phyloP scores from a whole-genome alignment of 192 early-diverging fungal species.

The Entophlyctis luteolus region DNA sequence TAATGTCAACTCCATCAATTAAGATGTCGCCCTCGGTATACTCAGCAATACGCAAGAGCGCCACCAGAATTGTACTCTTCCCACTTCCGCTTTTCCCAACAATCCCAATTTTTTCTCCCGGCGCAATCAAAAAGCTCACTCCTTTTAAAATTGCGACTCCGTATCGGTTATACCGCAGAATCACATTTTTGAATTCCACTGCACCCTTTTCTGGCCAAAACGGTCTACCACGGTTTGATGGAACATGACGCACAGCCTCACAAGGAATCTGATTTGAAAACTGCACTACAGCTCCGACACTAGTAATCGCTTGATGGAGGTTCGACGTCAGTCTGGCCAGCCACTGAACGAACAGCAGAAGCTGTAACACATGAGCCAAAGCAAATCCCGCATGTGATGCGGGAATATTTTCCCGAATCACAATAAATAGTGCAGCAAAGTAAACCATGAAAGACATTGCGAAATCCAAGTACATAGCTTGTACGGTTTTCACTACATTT shows the following conservation, averaged over 20 bases:
- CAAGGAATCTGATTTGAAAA: constrained; percentile 44
- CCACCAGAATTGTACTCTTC: constrained; percentile 64
- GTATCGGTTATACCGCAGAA: constrained; percentile 61
- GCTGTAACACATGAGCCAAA: constrained; percentile 61
- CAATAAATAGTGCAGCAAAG: constrained; percentile 51
- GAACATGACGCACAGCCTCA: constrained; percentile 24
- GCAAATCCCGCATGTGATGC: constrained; percentile 55
- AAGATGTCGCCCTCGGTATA: constrained; percentile 48
- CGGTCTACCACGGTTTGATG: constrained; percentile 28
- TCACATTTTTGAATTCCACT: constrained; percentile 60
- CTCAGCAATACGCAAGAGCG: constrained; percentile 53
- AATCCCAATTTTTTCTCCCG: constrained; percentile 81
- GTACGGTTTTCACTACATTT: constrained; percentile 60
- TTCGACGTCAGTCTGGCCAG: constrained; percentile 55
- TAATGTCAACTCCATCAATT: constrained; percentile 74
- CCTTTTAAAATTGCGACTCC: constrained; percentile 70
- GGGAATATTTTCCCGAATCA: constrained; percentile 17
- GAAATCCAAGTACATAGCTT: constrained; percentile 62
- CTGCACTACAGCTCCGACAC: constrained; percentile 55
- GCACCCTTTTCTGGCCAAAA: constrained; percentile 51
- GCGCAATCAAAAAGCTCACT: constrained; percentile 65
- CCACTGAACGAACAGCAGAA: constrained; percentile 69
- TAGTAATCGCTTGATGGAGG: constrained; percentile 53
- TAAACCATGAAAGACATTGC: constrained; percentile 62
- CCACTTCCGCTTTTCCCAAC: constrained; percentile 84